A percentile compares a stretch with the other conserved stretches of the same genome.
These are phyloP conservation scores for Grosmannia penicillata DNA, from an alignment of 2,329 filamentous ascomycete genomes.

Conservation along the genomic window DNA sequence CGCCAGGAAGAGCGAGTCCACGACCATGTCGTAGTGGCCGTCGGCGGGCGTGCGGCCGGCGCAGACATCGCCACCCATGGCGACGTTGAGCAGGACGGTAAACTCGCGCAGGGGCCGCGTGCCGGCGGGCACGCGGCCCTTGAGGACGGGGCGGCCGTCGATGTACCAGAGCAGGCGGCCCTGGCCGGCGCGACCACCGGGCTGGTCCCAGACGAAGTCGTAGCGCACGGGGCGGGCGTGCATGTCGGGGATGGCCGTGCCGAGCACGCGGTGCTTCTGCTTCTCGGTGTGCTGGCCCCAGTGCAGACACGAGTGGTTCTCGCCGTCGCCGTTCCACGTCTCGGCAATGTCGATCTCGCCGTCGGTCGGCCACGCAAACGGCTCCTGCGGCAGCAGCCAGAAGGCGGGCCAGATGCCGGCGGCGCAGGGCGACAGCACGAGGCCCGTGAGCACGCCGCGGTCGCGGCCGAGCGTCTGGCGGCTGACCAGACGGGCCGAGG, in stretches of 20 bases:
- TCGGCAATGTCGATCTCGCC: slow-evolving; percentile 6
- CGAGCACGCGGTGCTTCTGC: slow-evolving; percentile 3
- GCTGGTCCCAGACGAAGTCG: slow-evolving; percentile 6
- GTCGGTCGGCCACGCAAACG: slow-evolving; percentile 5
- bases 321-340: slow-evolving; percentile 7
- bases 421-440: slow-evolving; percentile 4
- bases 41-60: slow-evolving; percentile 1
- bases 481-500: slow-evolving; percentile 6
- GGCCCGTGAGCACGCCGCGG: slow-evolving; percentile 3
- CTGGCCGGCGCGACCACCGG: background rate
- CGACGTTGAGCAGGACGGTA: slow-evolving; percentile 5
- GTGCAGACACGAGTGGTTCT: slow-evolving; percentile 6
- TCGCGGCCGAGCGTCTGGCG: slow-evolving; percentile 5
- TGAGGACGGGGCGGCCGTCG: slow-evolving; percentile 3
- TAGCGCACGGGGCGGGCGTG: slow-evolving; percentile 4
- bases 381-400: slow-evolving; percentile 6
- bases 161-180: slow-evolving; percentile 6
- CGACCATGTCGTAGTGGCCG: slow-evolving; percentile 4
- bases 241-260: slow-evolving; percentile 3
- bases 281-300: slow-evolving; percentile 5
- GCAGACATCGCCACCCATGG: slow-evolving; percentile 7
- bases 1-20: slow-evolving; percentile 2
- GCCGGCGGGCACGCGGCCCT: slow-evolving; percentile 1
- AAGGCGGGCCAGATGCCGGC: slow-evolving; percentile 6
- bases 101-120: slow-evolving; percentile 4